Evolutionary conservation across 371 early-diverging fungal genomes (phyloP).

Genomic region (Sporodiniella umbellata): DNA sequence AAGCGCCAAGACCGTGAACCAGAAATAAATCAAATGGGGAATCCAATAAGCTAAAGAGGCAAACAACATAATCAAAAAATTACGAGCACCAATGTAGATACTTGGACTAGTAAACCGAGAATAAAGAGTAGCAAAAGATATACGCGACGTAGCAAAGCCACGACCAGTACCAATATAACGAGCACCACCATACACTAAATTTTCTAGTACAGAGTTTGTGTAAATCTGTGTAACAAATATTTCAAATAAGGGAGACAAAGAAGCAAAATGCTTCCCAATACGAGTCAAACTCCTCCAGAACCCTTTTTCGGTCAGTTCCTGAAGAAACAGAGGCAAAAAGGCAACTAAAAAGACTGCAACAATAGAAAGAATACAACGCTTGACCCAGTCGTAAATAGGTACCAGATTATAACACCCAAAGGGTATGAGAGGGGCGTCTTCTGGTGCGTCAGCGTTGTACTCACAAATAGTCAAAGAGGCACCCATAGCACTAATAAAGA

Average conservation of each 20-base stretch:
- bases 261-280: conserved; percentile 78
- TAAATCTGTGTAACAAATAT: conserved; percentile 90
- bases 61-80: conserved; percentile 71
- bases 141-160: conserved; percentile 86
- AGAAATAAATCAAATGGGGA: conserved; percentile 80
- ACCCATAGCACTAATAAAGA: conserved; percentile 74
- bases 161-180: conserved; percentile 89
- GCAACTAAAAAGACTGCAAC: conserved; percentile 77
- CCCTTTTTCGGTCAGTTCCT: conserved; percentile 85
- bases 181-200: conserved; percentile 84
- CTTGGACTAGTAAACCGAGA: conserved; percentile 77
- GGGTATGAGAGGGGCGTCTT: conserved; percentile 47
- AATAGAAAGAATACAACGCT: conserved; percentile 77
- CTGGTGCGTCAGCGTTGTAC: conserved; percentile 45
- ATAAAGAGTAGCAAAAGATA: conserved; percentile 75
- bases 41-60: conserved; percentile 70
- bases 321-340: conserved; percentile 83
- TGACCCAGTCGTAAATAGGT: conserved; percentile 81
- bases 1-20: conserved; percentile 78
- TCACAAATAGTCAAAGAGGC: conserved; percentile 54
- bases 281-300: conserved; percentile 72
- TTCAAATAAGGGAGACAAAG: conserved; percentile 85
- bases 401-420: conserved; percentile 71
- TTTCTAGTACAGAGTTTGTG: conserved; percentile 76
- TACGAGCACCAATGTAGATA: conserved; percentile 76